Evolutionary conservation across 2,329 filamentous ascomycete species (phyloP), one percentile per base, ranked within the genome.

Genomic region (Hypocrella siamensis): DNA sequence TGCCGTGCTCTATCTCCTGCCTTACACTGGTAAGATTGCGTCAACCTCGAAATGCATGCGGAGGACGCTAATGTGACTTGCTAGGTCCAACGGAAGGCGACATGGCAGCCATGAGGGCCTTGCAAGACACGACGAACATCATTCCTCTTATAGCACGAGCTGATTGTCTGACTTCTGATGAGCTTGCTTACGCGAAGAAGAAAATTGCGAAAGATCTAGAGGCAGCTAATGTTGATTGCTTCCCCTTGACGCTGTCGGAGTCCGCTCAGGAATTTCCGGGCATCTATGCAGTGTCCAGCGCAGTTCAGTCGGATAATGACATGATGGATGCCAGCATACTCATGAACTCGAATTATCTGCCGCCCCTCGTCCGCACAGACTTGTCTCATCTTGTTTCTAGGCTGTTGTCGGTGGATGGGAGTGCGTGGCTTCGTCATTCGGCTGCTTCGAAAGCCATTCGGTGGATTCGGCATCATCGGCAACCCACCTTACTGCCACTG

Each of bases 301-400:
- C 70, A 10, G 63, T 70, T 17, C 71, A 68, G 2, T 69, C 70
- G 16, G 84, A 94, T 44, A 60, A 74, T 37, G 83, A 93, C 25
- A 74, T 68, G 27, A 92, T 96, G 77, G 88, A 96, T 50, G 88
- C 86, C 14, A 93, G 84, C 45, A 63, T 93, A 0, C 66, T 96
- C 14, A 96, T 96, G 88, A 85, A 77, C 34, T 78, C 86, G 1
- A 81, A 90, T 45, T 96, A 94, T 48, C 62, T 90, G 11, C 78
- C 83, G 38, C 88, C 88, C 1, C 63, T 94, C 4, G 57, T 81
- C 3, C 56, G 70, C 1, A 90, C 84, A 7, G 86, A 96, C 26
- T 68, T 96, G 3, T 46, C 53, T 5, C 53, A 58, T 7, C 61
- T 96, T 1, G 69, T 93, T n/a, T 61, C 73, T 7, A 70, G 71